Base-by-base conservation (phyloP, 345 rosid species). In the Garcia nutans region DNA sequence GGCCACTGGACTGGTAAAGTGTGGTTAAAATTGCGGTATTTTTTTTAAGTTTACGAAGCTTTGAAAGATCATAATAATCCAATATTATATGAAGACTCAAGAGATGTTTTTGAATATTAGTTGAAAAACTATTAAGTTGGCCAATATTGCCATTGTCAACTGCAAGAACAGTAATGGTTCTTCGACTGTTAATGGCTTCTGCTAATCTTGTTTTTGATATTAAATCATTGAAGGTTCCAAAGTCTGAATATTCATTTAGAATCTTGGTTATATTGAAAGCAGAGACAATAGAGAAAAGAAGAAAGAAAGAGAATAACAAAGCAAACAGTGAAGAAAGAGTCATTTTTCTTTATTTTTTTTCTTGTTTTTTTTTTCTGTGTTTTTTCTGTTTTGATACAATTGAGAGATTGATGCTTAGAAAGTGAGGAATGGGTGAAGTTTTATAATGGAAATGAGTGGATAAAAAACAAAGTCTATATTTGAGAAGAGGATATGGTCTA, bases 241-340 rank as follows among this genome's bases (percentile, higher is more conserved):
- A 87, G 41, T 79, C 85, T 0, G 84, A 49, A 71, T 85, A 45
- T 1, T 74, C 31, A 26, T 56, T 37, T 1, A 83, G 84, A 58
- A 87, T 76, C 3, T 26, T n/a, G 37, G 80, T 81, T 76, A 87
- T 85, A 79, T 87, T 78, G 47, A 77, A 68, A n/a, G 87, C 80
- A 2, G 33, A 42, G 0, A 72, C 61, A 20, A 62, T 6, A 11
- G 76, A 71, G n/a, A 75, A 63, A 4, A 66, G 54, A 10, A 66
- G 47, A 24, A 65, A 68, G 64, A 44, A 72, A 3, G 76, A 62
- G 54, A 58, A 73, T 26, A 41, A 31, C 2, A 74, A 52, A 58
- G 61, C 49, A 31, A 16, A 23, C 17, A 23, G 10, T 6, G 62
- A 6, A 12, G 55, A 31, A 10, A 0, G 63, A 64, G 73, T 64